Percentiles rank a stretch among this genome's conserved stretches.
Conservation (phyloP, 176 grass and related monocot genomes). For the Tillandsia fasciculata region DNA sequence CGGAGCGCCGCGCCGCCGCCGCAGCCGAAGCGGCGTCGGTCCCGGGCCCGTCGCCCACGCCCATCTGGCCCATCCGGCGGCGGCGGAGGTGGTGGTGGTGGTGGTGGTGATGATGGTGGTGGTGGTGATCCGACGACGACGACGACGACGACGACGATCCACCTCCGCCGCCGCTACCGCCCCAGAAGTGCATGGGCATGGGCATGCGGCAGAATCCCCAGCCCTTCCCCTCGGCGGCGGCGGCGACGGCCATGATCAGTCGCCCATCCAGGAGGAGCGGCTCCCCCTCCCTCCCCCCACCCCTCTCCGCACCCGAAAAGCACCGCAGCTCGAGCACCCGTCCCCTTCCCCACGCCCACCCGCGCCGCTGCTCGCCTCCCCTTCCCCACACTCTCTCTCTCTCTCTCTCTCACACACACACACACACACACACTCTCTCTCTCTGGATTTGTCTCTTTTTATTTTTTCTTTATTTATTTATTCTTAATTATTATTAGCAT, state of each 20-base stretch:
- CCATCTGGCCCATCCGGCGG: background rate
- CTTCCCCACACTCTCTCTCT: too few species aligned
- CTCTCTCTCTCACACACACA: too few species aligned
- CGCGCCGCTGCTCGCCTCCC: too few species aligned
- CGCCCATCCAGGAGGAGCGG: too few species aligned
- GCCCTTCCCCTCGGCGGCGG: background rate
- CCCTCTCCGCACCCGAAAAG: background rate
- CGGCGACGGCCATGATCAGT: background rate
- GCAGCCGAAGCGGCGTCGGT: background rate
- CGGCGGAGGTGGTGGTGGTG: background rate
- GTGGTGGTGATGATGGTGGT: background rate
- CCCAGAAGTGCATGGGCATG: conserved; percentile 18
- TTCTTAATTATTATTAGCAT: too few species aligned
- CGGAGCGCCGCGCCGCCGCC: conserved; percentile 12
- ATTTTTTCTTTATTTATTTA: too few species aligned
- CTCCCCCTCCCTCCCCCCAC: too few species aligned
- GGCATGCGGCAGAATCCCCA: conserved; percentile 31
- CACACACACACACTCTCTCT: too few species aligned
- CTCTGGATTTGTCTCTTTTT: too few species aligned
- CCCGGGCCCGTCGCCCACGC: too few species aligned
- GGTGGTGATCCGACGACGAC: background rate
- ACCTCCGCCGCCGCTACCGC: conserved; percentile 23
- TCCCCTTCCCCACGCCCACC: too few species aligned
- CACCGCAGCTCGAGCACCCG: too few species aligned
- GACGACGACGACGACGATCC: conserved; percentile 2